These are phyloP conservation scores for Penicillium palitans DNA, from an alignment of 2,329 filamentous ascomycete genomes.

Conservation along the genomic window DNA sequence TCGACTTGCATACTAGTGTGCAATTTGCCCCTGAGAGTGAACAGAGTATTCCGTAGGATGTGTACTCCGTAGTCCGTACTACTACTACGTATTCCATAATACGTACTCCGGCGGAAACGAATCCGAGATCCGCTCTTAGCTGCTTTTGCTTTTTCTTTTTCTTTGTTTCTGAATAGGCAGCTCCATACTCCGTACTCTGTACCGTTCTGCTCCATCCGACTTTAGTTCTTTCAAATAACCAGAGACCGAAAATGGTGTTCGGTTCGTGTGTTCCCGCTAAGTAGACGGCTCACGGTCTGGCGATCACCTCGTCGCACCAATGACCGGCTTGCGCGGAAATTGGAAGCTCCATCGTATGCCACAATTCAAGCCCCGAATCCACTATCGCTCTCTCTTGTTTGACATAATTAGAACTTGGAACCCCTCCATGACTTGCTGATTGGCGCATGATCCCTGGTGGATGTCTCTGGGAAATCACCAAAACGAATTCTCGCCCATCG, in stretches of 20 bases:
- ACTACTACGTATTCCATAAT: too few species aligned
- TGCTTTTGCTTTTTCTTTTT: neutral
- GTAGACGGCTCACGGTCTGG: constrained; percentile 18
- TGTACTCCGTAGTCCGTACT: too few species aligned
- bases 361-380: constrained; percentile 12
- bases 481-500: neutral
- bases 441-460: neutral
- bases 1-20: constrained; percentile 12
- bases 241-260: constrained; percentile 13
- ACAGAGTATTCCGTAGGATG: too few species aligned
- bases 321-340: constrained; percentile 21
- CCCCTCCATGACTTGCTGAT: neutral
- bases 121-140: constrained; percentile 4
- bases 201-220: neutral
- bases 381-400: constrained; percentile 1
- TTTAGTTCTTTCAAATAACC: constrained; percentile 11
- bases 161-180: constrained; percentile 1
- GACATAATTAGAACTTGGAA: neutral
- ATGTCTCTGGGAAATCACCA: neutral
- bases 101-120: neutral
- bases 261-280: constrained; percentile 19
- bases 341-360: constrained; percentile 21
- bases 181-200: neutral
- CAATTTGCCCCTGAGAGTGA: constrained; percentile 16
- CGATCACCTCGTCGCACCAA: constrained; percentile 28